A percentile compares a stretch with the other conserved stretches of the same genome.
Conservation (phyloP, 768 basidiomycete genomes). For the Russula dissimulans region DNA sequence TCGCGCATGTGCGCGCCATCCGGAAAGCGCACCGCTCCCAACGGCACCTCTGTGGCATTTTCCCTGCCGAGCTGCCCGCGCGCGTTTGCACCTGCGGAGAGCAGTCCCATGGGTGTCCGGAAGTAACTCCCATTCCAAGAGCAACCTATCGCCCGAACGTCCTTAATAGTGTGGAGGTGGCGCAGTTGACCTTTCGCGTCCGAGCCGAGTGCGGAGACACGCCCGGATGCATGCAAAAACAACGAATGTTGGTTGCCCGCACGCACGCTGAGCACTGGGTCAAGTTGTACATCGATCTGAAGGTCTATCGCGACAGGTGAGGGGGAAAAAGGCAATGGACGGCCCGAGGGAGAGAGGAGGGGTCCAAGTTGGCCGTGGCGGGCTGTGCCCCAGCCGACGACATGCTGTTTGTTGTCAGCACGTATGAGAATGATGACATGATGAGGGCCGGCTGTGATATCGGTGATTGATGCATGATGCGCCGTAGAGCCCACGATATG, state of each 20-base stretch:
- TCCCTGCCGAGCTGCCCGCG: slow-evolving; percentile 60
- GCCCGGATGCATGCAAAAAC: slow-evolving; percentile 37
- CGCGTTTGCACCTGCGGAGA: slow-evolving; percentile 44
- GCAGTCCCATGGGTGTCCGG: slow-evolving; percentile 25
- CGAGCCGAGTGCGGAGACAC: slow-evolving; percentile 50
- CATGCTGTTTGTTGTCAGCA: slow-evolving; percentile 20
- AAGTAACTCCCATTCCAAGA: slow-evolving; percentile 79
- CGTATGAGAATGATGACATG: slow-evolving; percentile 51
- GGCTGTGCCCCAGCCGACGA: slow-evolving; percentile 77
- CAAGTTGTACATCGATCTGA: slow-evolving; percentile 8
- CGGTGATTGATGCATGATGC: slow-evolving; percentile 28
- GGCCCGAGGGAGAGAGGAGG: slow-evolving; percentile 19
- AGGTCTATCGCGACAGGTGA: slow-evolving; percentile 30
- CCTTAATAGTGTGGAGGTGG: slow-evolving; percentile 24
- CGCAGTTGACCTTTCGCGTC: slow-evolving; percentile 60
- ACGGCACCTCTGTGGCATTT: background rate
- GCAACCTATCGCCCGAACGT: slow-evolving; percentile 37
- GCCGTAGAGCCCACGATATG: slow-evolving; percentile 20
- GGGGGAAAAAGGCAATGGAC: slow-evolving; percentile 26
- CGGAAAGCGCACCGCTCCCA: slow-evolving; percentile 27
- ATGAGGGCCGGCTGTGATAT: slow-evolving; percentile 57
- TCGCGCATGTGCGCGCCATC: slow-evolving; percentile 19
- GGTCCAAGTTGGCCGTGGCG: slow-evolving; percentile 79
- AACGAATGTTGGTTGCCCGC: slow-evolving; percentile 49
- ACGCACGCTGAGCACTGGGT: slow-evolving; percentile 26